A percentile compares a stretch with the other conserved stretches of the same genome.
Evolutionary conservation across 768 basidiomycete species (phyloP).

Genomic region (Tricholoma terreum): DNA sequence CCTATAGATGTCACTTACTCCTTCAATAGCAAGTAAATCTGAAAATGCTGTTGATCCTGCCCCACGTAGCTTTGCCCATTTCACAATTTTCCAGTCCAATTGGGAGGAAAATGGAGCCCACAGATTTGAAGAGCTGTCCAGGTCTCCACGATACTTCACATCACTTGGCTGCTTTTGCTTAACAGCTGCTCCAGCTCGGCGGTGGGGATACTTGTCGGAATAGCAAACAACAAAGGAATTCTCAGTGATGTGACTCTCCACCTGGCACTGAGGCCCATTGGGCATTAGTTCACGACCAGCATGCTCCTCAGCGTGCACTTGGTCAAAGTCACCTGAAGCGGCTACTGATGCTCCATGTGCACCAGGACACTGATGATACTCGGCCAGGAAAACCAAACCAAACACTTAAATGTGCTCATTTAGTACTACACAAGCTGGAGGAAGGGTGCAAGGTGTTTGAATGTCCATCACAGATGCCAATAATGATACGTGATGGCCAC

Average conservation of each 20-base stretch:
- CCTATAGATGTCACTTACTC: constrained; percentile 22
- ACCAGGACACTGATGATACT: too few species aligned
- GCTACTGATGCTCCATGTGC: neutral
- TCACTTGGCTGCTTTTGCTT: too few species aligned
- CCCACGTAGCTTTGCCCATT: too few species aligned
- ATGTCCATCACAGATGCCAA: too few species aligned
- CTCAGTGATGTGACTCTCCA: neutral
- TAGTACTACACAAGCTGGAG: too few species aligned
- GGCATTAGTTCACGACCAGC: neutral
- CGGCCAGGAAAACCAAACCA: too few species aligned
- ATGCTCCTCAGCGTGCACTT: neutral
- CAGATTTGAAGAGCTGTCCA: constrained; percentile 4
- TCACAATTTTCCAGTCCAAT: too few species aligned
- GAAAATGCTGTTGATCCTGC: too few species aligned
- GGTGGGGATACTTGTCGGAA: neutral
- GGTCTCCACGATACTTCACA: neutral
- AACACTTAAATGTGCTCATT: too few species aligned
- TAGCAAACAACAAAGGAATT: neutral
- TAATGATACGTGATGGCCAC: too few species aligned
- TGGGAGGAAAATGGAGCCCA: constrained; percentile 32
- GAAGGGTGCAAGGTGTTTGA: too few species aligned
- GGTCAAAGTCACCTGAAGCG: neutral
- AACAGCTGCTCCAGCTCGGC: constrained; percentile 2
- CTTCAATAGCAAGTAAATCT: constrained; percentile 37
- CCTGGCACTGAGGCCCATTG: neutral